Base-by-base conservation (phyloP, 495 filamentous ascomycete species). In the Penicillium lagena region DNA sequence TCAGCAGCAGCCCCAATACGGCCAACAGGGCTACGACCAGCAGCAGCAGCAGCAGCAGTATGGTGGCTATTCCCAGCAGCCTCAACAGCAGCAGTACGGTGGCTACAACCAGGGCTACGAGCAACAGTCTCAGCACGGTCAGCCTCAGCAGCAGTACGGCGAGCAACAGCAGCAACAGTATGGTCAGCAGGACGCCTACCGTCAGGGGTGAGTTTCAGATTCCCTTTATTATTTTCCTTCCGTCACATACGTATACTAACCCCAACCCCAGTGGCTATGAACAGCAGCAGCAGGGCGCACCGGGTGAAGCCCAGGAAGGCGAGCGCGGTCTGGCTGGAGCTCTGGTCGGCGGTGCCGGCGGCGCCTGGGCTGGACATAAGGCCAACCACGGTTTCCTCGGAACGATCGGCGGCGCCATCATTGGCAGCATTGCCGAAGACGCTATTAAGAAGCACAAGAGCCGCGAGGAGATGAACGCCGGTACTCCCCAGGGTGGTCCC, bases 311-410 rank as follows among this genome's bases (percentile, higher is more conserved):
- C 31, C 67, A 71, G 39, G 70, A 74, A 2, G 70, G 70, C 37
- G 70, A 74, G 56, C 70, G 72, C 62, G 71, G 70, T 50, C 59
- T 75, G 9, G 63, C 58, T 35, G 68, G 70, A 40, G 68, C 71
- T 15, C 58, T 72, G 40, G 67, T 66, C 35, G 71, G 71, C 46
- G 71, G 67, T 56, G 58, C 65, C 12, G 71, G 67, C 33, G 71
- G 69, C 49, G 67, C 62, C 36, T 71, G 67, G 43, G 62, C 58
- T 17, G 71, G 70, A 49, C 71, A 75, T 69, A 72, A 75, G 62
- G 70, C 64, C 47, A 62, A 70, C 56, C 70, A 73, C 65, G 70
- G 71, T 34, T 52, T 73, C 51, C 68, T 75, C 44, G 70, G 71
- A 48, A 64, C 70, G n/a, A 67, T 75, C 29, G 71, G 71, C 51